phyloP scores from a whole-genome alignment of 345 rosid genomes.

The Theobroma cacao region DNA sequence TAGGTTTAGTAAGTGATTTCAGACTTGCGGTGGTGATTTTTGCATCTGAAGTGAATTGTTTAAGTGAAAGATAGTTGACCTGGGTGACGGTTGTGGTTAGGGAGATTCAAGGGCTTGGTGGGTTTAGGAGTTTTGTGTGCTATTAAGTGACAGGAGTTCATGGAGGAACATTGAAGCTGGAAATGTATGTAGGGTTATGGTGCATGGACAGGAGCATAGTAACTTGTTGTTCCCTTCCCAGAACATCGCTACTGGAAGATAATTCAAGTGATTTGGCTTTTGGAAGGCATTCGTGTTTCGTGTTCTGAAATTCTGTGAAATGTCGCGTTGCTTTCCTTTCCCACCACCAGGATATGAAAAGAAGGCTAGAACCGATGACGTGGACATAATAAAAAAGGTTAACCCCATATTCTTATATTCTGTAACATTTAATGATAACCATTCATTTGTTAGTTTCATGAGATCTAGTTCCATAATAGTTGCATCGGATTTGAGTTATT shows the following conservation, averaged over 20 bases:
- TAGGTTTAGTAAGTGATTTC: constrained; percentile 17
- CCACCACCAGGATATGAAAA: constrained; percentile 97
- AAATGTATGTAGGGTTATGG: constrained; percentile 61
- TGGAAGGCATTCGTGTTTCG: constrained; percentile 19
- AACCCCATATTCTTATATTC: constrained; percentile 17
- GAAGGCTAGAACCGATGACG: constrained; percentile 56
- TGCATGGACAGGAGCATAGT: constrained; percentile 59
- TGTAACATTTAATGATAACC: background rate
- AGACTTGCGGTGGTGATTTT: constrained; percentile 8
- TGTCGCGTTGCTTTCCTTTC: constrained; percentile 99
- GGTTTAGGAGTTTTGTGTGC: constrained; percentile 7
- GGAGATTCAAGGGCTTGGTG: constrained; percentile 13
- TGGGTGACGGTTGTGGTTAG: constrained; percentile 17
- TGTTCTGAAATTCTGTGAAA: constrained; percentile 42
- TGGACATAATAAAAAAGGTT: constrained; percentile 73
- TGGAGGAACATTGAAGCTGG: constrained; percentile 41
- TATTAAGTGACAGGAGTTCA: constrained; percentile 22
- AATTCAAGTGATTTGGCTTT: constrained; percentile 32
- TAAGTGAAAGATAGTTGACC: constrained; percentile 14
- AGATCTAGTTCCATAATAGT: background rate
- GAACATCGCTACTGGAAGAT: constrained; percentile 45
- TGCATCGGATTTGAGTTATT: background rate
- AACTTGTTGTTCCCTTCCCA: constrained; percentile 47
- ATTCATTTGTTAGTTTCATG: constrained; percentile 2
- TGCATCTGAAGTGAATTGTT: constrained; percentile 17